Evolutionary conservation across 1,139 yeast species (phyloP), one percentile per base, ranked within the genome.

Genomic region (Debaryomyces psychrophilus): DNA sequence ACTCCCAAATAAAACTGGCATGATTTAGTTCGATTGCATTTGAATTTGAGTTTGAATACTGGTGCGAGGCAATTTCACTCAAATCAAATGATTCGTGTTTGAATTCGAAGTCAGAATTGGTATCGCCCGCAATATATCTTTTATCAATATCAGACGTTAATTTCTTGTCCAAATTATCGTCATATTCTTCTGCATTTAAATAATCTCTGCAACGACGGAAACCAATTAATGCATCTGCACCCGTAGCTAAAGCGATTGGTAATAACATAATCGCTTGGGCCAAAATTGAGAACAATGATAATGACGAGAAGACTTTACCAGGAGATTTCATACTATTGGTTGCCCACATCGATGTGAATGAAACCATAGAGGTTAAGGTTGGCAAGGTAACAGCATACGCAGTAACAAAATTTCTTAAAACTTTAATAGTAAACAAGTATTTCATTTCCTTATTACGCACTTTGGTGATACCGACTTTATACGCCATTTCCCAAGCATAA

Each of bases 181-280:
- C 52, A 46, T 59, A 63, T 54, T 79, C 82, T 7, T 59, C 64
- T 8, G 79, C 67, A 37, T 71, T 59, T 47, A 79, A 61, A 50
- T 64, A 78, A 26, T 67, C 76, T 45, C 67, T 69, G 44, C 79
- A 75, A 56, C 84, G 67, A 34, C 62, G 64, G 53, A 77, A 74
- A 0, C 83, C 84, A 56, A 79, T 71, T 51, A 68, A 64, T 1
- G 83, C 83, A 62, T 80, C 85, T 23, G 82, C 77, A 26, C 77
- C 77, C 27, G 81, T 69, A 9, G 81, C 75, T 46, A 79, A 68
- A 14, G 90, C 80, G 46, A 77, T 65, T 11, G 85, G 84, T 48
- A 80, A 67, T 53, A 79, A 65, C 70, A 79, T 70, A 47, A 80
- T 72, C 28, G 80, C 78, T 50, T 71, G 74, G 3, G 81, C 77